Base-by-base conservation (phyloP, 208 protist genomes). In the Phytomonas sp. region DNA sequence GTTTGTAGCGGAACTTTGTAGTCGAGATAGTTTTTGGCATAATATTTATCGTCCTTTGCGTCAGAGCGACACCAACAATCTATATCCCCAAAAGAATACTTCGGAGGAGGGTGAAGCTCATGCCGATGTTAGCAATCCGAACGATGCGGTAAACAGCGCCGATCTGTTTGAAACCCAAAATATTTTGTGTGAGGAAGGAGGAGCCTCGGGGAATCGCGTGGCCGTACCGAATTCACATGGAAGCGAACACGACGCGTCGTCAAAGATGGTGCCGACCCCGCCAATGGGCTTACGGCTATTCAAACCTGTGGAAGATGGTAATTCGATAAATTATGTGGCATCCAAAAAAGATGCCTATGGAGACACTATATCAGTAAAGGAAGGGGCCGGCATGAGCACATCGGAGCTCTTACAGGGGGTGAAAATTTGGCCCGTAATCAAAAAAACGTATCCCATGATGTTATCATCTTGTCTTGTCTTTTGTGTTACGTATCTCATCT, bases 1-100 rank as follows among this genome's bases (percentile, higher is more conserved):
- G 31, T 87, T 87, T 83, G 77, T 95, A 59, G 78, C 82, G 3
- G 87, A 95, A 75, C 91, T 90, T 70, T 82, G 85, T 60, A 87
- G 77, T 7, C 75, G 68, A 56, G 75, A 74, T 52, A 77, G 80
- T 40, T 60, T 73, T 32, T 82, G 77, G 80, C 67, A 69, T 3
- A 86, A 89, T 71, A 78, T 86, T 42, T 89, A 89, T 71, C 73
- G 80, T 62, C 77, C 19, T 0, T 75, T 59, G 65, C 60, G n/a
- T 62, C 69, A 11, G 60, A 32, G 32, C 7, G 60, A 64, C 60
- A 37, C 6, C 60, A n/a, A 12, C 16, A 37, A 26, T 29, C 26
- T 19, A 64, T 23, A 4, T 4, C 16, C 7, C 7, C 2, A 19
- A 30, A 32, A 37, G 1, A 6, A 64, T 64, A n/a, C 1, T 7